Conservation (phyloP, 176 grass and related monocot genomes). For the Triticum turgidum region DNA sequence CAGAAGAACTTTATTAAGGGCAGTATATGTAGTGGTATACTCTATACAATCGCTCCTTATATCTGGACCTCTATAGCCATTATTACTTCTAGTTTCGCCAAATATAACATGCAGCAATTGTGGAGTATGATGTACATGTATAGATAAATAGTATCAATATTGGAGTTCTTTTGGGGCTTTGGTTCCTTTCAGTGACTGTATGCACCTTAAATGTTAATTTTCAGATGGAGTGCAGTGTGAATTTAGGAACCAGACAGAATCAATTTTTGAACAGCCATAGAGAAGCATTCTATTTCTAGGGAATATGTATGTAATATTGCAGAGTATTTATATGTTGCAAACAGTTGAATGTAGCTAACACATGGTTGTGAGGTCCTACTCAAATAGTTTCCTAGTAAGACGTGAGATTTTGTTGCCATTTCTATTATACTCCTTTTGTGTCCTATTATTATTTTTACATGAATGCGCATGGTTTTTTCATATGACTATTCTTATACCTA, state of each 20-base stretch:
- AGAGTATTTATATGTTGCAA: neutral
- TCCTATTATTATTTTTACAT: neutral
- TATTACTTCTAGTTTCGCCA: neutral
- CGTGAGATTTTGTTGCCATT: neutral
- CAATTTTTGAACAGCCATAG: neutral
- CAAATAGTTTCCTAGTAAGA: neutral
- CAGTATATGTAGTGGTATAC: neutral
- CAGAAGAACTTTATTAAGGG: neutral
- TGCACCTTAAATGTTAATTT: neutral
- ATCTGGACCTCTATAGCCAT: neutral
- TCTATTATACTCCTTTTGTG: neutral
- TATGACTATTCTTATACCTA: neutral
- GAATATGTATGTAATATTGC: neutral
- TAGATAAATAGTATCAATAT: neutral
- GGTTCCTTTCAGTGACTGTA: neutral
- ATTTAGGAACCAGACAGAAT: neutral
- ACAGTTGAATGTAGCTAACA: constrained; percentile 13
- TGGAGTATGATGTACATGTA: neutral
- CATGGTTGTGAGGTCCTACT: neutral
- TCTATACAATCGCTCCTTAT: neutral
- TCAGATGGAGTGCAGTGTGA: neutral
- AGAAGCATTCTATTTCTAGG: neutral
- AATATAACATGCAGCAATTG: neutral
- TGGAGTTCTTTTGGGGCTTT: neutral
- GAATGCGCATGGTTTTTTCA: neutral